phyloP scores from a whole-genome alignment of 2,329 filamentous ascomycete species.

The Emergomyces africanus region DNA sequence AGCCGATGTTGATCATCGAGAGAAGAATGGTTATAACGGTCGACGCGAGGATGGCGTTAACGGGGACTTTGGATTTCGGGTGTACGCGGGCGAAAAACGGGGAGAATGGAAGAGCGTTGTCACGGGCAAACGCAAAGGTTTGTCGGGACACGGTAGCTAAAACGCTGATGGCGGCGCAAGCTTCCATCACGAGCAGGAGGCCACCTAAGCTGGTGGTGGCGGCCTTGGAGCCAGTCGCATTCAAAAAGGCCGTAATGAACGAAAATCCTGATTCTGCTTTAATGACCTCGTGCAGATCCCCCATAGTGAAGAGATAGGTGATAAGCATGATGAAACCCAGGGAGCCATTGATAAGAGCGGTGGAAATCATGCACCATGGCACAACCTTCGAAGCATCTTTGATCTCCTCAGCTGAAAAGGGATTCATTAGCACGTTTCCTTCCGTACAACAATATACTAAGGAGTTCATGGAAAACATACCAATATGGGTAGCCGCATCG shows the following conservation, averaged over 20 bases:
- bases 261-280: slow-evolving; percentile 20
- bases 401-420: slow-evolving; percentile 26
- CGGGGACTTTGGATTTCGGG: slow-evolving; percentile 12
- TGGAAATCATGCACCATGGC: slow-evolving; percentile 25
- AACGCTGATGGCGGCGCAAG: slow-evolving; percentile 22
- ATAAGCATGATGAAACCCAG: slow-evolving; percentile 27
- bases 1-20: slow-evolving; percentile 27
- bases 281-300: slow-evolving; percentile 19
- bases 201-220: slow-evolving; percentile 17
- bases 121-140: slow-evolving; percentile 35
- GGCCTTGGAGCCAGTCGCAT: slow-evolving; percentile 17
- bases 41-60: slow-evolving; percentile 18
- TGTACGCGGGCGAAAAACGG: slow-evolving; percentile 28
- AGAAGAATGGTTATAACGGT: slow-evolving; percentile 18
- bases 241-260: slow-evolving; percentile 22
- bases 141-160: slow-evolving; percentile 23
- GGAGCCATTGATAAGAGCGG: slow-evolving; percentile 23
- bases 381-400: slow-evolving; percentile 24
- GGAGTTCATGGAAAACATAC: slow-evolving; percentile 7
- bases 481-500: slow-evolving; percentile 28
- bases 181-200: slow-evolving; percentile 19
- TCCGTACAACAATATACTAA: neutral
- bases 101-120: slow-evolving; percentile 42
- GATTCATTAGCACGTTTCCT: neutral
- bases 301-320: slow-evolving; percentile 27